Evolutionary conservation across 768 basidiomycete genomes (phyloP).

Genomic region (Mycena sanguinolenta): DNA sequence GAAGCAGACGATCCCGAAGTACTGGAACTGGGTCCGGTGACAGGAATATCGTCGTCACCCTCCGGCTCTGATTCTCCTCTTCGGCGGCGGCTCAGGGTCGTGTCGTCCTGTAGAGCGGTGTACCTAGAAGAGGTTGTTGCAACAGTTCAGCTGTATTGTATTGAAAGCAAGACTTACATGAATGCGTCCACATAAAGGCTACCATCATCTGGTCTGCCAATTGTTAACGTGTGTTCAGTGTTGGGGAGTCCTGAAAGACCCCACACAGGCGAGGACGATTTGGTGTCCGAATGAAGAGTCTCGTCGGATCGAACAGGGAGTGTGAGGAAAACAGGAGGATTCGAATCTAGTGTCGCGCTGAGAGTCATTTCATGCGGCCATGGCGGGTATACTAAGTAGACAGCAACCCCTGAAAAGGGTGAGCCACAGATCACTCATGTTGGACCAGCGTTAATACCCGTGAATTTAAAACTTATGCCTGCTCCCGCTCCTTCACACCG

Average conservation of each 20-base stretch:
- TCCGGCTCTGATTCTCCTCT: neutral
- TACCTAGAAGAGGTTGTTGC: conserved; percentile 1
- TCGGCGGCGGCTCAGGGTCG: conserved; percentile 1
- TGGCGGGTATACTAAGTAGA: conserved; percentile 25
- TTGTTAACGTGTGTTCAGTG: conserved; percentile 22
- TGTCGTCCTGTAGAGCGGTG: neutral
- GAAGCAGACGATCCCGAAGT: neutral
- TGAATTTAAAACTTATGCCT: conserved; percentile 9
- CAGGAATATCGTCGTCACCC: neutral
- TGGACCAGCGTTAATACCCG: neutral
- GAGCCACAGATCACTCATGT: neutral
- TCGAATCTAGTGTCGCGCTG: conserved; percentile 17
- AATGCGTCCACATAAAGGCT: conserved; percentile 12
- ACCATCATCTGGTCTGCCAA: conserved; percentile 1
- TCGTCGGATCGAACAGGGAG: conserved; percentile 9
- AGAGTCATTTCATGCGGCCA: conserved; percentile 19
- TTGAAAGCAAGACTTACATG: conserved; percentile 5
- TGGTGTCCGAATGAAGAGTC: neutral
- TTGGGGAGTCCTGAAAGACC: conserved; percentile 25
- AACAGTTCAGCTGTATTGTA: neutral
- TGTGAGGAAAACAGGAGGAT: neutral
- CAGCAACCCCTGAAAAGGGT: conserved; percentile 16
- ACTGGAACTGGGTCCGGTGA: neutral
- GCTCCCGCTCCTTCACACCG: conserved; percentile 18
- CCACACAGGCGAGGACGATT: conserved; percentile 5